Evolutionary conservation across 495 filamentous ascomycete species (phyloP).

Genomic region (Penicillium tannophilum): DNA sequence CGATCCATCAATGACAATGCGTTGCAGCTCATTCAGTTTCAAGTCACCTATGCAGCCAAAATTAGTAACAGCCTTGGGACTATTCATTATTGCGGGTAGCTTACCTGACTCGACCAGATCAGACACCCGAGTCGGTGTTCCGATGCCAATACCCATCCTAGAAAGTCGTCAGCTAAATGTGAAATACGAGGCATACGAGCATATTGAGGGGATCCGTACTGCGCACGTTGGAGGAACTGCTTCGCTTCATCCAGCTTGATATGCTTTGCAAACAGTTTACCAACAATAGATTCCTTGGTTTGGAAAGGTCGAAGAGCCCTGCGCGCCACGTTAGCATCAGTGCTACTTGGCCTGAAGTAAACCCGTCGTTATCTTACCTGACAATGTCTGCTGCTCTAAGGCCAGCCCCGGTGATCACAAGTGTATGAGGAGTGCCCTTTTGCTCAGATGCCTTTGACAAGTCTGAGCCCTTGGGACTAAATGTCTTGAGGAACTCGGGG

Average conservation of each 20-base stretch:
- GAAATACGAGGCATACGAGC: background rate
- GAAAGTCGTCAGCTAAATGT: constrained; percentile 19
- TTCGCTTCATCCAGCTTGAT: constrained; percentile 92
- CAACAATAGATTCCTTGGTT: constrained; percentile 71
- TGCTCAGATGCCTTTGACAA: constrained; percentile 64
- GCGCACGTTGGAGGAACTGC: constrained; percentile 65
- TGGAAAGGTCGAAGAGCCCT: constrained; percentile 78
- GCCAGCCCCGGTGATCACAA: constrained; percentile 78
- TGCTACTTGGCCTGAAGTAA: background rate
- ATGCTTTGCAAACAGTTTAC: constrained; percentile 96
- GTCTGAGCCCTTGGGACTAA: constrained; percentile 48
- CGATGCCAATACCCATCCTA: constrained; percentile 82
- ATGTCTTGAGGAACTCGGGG: constrained; percentile 73
- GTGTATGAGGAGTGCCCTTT: constrained; percentile 81
- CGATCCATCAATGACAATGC: constrained; percentile 85
- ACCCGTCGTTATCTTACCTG: constrained; percentile 49
- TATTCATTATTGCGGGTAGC: constrained; percentile 12
- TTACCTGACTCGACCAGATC: constrained; percentile 80
- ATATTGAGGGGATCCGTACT: constrained; percentile 34
- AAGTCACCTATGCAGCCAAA: constrained; percentile 63
- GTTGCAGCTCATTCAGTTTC: constrained; percentile 65
- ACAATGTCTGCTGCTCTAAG: constrained; percentile 79
- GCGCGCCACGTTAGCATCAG: constrained; percentile 8
- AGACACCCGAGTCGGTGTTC: constrained; percentile 78
- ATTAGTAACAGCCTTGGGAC: background rate